Evolutionary conservation across 768 basidiomycete species (phyloP).

Genomic region (Postia placenta): DNA sequence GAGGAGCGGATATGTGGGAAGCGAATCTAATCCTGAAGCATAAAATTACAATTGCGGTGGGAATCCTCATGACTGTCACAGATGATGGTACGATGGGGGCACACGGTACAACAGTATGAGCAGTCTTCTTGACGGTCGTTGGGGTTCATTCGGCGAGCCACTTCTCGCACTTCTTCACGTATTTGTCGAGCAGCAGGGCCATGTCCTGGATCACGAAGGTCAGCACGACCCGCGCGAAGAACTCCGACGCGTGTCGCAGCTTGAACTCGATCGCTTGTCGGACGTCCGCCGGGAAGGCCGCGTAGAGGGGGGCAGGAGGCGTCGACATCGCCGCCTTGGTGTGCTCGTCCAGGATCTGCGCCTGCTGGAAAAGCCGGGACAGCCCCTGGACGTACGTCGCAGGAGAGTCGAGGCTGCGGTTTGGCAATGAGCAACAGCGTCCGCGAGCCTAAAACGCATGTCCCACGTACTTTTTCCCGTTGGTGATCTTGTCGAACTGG

Average conservation of each 20-base stretch:
- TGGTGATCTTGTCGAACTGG: constrained; percentile 78
- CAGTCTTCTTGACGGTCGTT: neutral
- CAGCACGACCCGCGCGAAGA: constrained; percentile 83
- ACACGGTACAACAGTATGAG: constrained; percentile 1
- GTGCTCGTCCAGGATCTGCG: constrained; percentile 84
- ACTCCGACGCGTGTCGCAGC: constrained; percentile 81
- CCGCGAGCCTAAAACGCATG: too few relatives aligned
- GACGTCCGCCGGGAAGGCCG: constrained; percentile 59
- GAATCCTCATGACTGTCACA: constrained; percentile 9
- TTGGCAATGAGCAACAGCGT: too few relatives aligned
- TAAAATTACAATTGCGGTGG: constrained; percentile 26
- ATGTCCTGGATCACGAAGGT: constrained; percentile 88
- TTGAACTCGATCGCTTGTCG: constrained; percentile 62
- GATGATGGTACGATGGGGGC: constrained; percentile 4
- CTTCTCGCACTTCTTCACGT: constrained; percentile 90
- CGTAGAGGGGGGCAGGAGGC: constrained; percentile 68
- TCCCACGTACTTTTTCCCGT: constrained; percentile 74
- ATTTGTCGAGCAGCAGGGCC: constrained; percentile 84
- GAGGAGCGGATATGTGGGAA: constrained; percentile 19
- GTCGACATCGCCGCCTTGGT: constrained; percentile 64
- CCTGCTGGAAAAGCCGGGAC: constrained; percentile 62
- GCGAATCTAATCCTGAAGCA: constrained; percentile 25
- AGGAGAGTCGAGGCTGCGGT: constrained; percentile 77
- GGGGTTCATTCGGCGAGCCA: constrained; percentile 71
- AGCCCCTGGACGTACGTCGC: constrained; percentile 76